phyloP scores from a whole-genome alignment of 2,329 filamentous ascomycete genomes.

The Sclerotinia nivalis region DNA sequence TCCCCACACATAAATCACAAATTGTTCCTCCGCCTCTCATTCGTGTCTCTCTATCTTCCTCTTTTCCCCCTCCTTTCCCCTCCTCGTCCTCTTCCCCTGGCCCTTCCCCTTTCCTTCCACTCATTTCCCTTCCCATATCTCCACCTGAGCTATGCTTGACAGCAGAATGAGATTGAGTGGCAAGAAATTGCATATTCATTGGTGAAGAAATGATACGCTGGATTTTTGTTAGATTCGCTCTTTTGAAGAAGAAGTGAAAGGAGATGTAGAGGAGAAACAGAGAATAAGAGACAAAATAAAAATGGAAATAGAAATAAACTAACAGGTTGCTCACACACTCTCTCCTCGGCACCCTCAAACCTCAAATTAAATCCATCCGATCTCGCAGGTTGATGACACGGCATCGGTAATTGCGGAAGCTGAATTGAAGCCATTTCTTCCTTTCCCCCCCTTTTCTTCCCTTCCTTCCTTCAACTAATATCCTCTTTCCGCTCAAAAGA shows the following conservation, averaged over 20 bases:
- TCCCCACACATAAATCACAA: conserved; percentile 13
- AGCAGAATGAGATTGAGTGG: not conserved
- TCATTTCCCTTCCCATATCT: not conserved
- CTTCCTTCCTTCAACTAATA: too few relatives aligned
- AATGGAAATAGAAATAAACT: not conserved
- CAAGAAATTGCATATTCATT: not conserved
- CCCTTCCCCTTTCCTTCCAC: not conserved
- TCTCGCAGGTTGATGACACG: not conserved
- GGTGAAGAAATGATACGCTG: not conserved
- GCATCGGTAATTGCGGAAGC: not conserved
- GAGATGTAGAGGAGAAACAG: too few relatives aligned
- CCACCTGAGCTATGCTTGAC: too few relatives aligned
- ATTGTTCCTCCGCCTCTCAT: not conserved
- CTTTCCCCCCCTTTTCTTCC: too few relatives aligned
- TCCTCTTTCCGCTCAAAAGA: too few relatives aligned
- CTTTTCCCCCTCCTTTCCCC: not conserved
- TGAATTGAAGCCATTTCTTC: not conserved
- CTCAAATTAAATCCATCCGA: not conserved
- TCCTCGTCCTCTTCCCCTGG: not conserved
- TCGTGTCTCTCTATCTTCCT: rapidly evolving
- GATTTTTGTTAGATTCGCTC: not conserved
- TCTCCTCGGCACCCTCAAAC: not conserved
- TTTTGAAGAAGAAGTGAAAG: too few relatives aligned
- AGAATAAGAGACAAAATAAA: not conserved
- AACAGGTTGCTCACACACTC: conserved; percentile 5